Evolutionary conservation across 257 asterid genomes (phyloP), one percentile per base, ranked within the genome.

Genomic region (Echium plantagineum): DNA sequence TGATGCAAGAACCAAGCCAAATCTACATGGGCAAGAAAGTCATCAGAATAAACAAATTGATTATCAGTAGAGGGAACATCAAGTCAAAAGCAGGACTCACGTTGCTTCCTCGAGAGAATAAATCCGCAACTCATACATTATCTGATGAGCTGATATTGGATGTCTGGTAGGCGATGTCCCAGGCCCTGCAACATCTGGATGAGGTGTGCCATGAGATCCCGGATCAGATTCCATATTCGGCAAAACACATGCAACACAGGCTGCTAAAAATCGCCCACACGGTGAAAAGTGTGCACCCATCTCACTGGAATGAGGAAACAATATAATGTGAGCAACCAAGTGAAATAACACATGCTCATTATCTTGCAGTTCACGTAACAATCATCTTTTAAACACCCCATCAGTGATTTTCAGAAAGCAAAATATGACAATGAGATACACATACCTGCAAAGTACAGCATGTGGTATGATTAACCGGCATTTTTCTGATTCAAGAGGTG

Each of bases 271-370:
- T 69, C 94, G 84, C 58, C 98, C 98, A 69, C 98, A 85, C 20
- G 96, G 95, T 66, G 96, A 91, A 82, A 88, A 85, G 67, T 87
- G 96, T 60, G 95, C 86, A 51, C 98, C 96, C 98, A 88, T 91
- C 73, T 91, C 96, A 82, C 96, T 90, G 65, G 30, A 55, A 19
- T 9, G 9, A 55, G 17, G 52, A 64, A 60, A 51, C 13, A 32
- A 17, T 42, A 21, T 42, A 58, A 54, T 31, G 59, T 70, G 52
- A 68, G 54, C 20, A 35, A 46, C 28, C 12, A 28, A 24, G 26
- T 24, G 26, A 46, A 51, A 58, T 38, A 46, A 42, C 49, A 42
- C 17, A 10, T 12, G 49, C 49, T 42, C 49, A 42, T 13, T 7
- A 42, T 53, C 32, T 55, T 13, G 30, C 32, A 55, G 31, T 19